Evolutionary conservation across 2,329 filamentous ascomycete species (phyloP), one percentile per base, ranked within the genome.

Genomic region (Arthrobotrys pseudoclavata): DNA sequence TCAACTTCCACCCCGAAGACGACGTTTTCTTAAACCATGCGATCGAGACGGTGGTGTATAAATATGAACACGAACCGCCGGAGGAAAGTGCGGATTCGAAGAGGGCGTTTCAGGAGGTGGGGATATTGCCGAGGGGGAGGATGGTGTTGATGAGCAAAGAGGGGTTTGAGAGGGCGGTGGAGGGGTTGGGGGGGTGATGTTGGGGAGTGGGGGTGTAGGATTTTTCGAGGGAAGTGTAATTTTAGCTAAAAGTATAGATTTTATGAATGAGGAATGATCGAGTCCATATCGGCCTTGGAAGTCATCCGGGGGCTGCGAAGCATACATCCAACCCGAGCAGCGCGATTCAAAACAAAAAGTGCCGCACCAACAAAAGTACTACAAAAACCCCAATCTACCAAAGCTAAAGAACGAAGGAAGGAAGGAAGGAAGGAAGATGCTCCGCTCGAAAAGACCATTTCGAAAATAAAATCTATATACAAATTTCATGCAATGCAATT

Each of bases 1-100:
- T 94, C 84, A 96, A 94, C 84, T 99, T 98, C 86, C 96, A 99
- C 83, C 91, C 94, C 0, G 96, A 99, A 85, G 96, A 99, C 82
- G 96, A 98, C 86, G 88, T 95, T 63, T 85, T 97, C 81, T 90
- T 60, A 10, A 4, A 37, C 4, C 10, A 50, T 50, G 10, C 37
- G 20, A 37, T 89, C 13, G 86, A 88, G 79, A 91, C 90, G 26
- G 89, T 87, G 15, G n/a, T 10, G 63, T 97, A 91, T 82, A 88
- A 91, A 18, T 97, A 94, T 84, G 91, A 91, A 55, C 95, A 92
- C 83, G 89, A 93, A 79, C 86, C 86, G 74, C 91, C 92, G 55
- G 92, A 97, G 80, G 89, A 91, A 3, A 89, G 91, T 79, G 92
- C 93, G 67, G 96, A 99, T 85, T 94, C 93, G 82, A 97, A 96